These are phyloP conservation scores for Pseudonitzschia multistriata DNA, from an alignment of 108 stramenopile species.

Conservation along the genomic window DNA sequence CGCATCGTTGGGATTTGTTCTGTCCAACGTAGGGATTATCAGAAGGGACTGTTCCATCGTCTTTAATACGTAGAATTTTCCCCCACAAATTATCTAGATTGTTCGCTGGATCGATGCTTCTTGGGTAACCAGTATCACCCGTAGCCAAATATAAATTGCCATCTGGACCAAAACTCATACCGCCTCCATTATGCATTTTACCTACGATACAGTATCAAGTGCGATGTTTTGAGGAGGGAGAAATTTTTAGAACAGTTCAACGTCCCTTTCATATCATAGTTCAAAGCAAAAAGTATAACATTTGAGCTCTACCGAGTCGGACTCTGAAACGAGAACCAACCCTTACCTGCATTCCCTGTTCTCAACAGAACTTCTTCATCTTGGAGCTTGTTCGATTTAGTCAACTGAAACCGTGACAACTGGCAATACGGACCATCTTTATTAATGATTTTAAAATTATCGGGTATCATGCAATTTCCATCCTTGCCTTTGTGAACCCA, in stretches of 20 bases:
- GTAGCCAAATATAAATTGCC: constrained; percentile 29
- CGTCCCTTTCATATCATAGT: background rate
- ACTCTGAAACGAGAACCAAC: background rate
- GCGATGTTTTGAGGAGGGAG: background rate
- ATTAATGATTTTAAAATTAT: background rate
- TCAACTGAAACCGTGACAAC: constrained; percentile 10
- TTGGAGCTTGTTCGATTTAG: background rate
- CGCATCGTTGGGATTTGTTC: constrained; percentile 1
- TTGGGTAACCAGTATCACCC: constrained; percentile 16
- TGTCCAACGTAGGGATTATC: constrained; percentile 31
- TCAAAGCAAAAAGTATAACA: background rate
- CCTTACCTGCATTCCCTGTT: constrained; percentile 9
- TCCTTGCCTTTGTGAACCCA: constrained; percentile 6
- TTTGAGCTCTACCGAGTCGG: background rate
- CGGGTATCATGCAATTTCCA: background rate
- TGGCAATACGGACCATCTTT: constrained; percentile 6
- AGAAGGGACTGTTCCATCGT: constrained; percentile 25
- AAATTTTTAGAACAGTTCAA: background rate
- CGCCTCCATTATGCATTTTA: constrained; percentile 32
- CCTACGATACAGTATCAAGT: background rate
- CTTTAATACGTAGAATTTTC: constrained; percentile 25
- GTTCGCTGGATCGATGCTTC: background rate
- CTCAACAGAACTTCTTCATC: constrained; percentile 7
- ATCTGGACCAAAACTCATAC: constrained; percentile 34
- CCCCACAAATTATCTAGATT: constrained; percentile 17